Evolutionary conservation across 352 stramenopile genomes (phyloP), one percentile per base, ranked within the genome.

Genomic region (Thalassiosira delicatula): DNA sequence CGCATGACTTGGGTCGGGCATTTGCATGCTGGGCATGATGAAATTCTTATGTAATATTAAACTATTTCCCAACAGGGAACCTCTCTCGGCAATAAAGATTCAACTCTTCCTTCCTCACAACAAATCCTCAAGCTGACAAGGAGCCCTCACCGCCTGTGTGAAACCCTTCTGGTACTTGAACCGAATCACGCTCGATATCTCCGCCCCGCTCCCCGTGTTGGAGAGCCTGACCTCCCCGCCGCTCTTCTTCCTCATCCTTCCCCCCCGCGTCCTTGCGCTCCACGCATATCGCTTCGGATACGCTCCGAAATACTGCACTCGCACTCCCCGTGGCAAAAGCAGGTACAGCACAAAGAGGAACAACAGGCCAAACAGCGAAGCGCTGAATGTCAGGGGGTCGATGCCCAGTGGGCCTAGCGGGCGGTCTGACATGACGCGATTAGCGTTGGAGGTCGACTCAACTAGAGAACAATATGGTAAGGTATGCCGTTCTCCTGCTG

Each of bases 141-240:
- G 84, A 35, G 82, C 81, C 21, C 86, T 70, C 69, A 92, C 88
- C 11, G 86, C 90, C 40, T 93, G 86, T 2, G 86, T 94, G 49
- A 93, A 93, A 27, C 90, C 88, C 62, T 92, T 94, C 40, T 92
- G 84, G 79, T 90, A 92, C 42, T 88, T 90, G 76, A 94, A 88
- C 57, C 83, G 79, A 65, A 92, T 76, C 0, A 92, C 88, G 14
- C 89, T 82, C 9, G 75, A 83, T 42, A 93, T 19, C 29, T 80
- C 81, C 21, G 88, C 54, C 27, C 87, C 89, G 60, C 83, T 91
- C 30, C 89, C 89, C 3, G 89, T 88, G 60, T 93, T 83, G 1
- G 87, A 84, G 35, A 87, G 75, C 70, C 92, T 91, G 19, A 81
- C 51, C 66, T 86, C 40, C 40, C 40, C 40, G 40, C 40, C n/a